Percentiles rank a stretch among this genome's conserved stretches.
Conservation (phyloP, 2,329 filamentous ascomycete species). For the Hysterium pulicare region DNA sequence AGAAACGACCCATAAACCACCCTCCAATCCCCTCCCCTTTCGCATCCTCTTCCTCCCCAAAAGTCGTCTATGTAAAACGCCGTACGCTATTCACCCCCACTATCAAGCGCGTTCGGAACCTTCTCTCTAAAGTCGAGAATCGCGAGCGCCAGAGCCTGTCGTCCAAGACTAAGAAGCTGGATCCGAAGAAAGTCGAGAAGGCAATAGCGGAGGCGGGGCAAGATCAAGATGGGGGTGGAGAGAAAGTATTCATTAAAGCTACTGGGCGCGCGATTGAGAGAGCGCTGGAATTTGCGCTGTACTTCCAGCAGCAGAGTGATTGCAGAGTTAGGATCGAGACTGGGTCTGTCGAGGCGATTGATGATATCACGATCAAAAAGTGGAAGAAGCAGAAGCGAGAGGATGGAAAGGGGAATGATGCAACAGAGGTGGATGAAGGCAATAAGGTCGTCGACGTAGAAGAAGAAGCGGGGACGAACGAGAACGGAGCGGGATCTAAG, state of each 20-base stretch:
- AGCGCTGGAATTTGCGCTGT: slow-evolving; percentile 59
- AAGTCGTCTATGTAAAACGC: slow-evolving; percentile 64
- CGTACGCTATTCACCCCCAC: slow-evolving; percentile 66
- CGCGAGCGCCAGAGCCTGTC: slow-evolving; percentile 42
- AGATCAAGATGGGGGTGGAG: slow-evolving; percentile 20
- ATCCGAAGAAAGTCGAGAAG: slow-evolving; percentile 14
- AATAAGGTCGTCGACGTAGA: neutral
- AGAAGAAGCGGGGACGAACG: slow-evolving; percentile 1
- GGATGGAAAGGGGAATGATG: slow-evolving; percentile 17
- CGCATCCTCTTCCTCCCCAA: slow-evolving; percentile 46
- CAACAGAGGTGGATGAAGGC: slow-evolving; percentile 9
- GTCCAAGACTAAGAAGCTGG: neutral
- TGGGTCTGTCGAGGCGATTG: slow-evolving; percentile 61
- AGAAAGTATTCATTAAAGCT: slow-evolving; percentile 60
- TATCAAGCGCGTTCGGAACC: slow-evolving; percentile 62
- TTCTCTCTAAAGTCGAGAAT: slow-evolving; percentile 57
- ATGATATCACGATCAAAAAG: slow-evolving; percentile 55
- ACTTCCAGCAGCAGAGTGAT: slow-evolving; percentile 61
- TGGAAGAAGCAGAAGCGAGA: slow-evolving; percentile 5
- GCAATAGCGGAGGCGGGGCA: slow-evolving; percentile 37
- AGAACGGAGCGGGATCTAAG: neutral
- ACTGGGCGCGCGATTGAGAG: slow-evolving; percentile 66
- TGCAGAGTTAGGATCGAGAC: slow-evolving; percentile 60
- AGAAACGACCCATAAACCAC: slow-evolving; percentile 58
- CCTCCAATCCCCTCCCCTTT: slow-evolving; percentile 54